Percentiles rank a stretch among this genome's conserved stretches.
Conservation (phyloP, 176 grass and related monocot species). For the Thalia dealbata region DNA sequence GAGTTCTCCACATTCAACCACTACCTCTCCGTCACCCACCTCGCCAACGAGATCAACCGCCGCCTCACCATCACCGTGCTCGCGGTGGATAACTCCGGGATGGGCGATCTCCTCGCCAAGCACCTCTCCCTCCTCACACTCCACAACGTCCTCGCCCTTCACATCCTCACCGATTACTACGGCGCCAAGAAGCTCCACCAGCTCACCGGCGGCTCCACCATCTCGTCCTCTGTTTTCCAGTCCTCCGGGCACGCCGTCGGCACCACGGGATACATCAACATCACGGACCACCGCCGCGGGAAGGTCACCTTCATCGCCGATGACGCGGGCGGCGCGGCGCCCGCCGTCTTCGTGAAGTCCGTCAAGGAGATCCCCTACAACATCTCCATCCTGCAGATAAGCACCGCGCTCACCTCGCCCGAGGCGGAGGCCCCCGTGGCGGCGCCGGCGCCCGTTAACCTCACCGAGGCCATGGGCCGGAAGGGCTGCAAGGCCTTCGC, state of each 20-base stretch:
- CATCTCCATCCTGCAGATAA: slow-evolving; percentile 52
- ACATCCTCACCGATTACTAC: slow-evolving; percentile 90
- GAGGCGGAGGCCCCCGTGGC: slow-evolving; percentile 11
- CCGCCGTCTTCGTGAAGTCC: slow-evolving; percentile 39
- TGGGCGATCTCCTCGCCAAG: slow-evolving; percentile 33
- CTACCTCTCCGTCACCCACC: slow-evolving; percentile 61
- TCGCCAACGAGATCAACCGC: slow-evolving; percentile 74
- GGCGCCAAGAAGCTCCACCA: slow-evolving; percentile 94
- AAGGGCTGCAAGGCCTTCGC: slow-evolving; percentile 19
- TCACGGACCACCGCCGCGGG: slow-evolving; percentile 48
- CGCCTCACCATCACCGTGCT: slow-evolving; percentile 87
- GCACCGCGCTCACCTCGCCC: slow-evolving; percentile 30
- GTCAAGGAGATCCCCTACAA: slow-evolving; percentile 54
- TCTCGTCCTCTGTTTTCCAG: slow-evolving; percentile 72
- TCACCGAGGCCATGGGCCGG: slow-evolving; percentile 4
- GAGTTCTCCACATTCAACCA: slow-evolving; percentile 86
- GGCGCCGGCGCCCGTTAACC: slow-evolving; percentile 8
- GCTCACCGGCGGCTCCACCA: slow-evolving; percentile 48
- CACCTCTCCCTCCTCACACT: slow-evolving; percentile 53
- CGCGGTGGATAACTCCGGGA: slow-evolving; percentile 56
- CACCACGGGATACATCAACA: slow-evolving; percentile 59
- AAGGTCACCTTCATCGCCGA: slow-evolving; percentile 40
- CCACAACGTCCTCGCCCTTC: slow-evolving; percentile 71
- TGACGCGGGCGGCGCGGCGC: slow-evolving; percentile 26
- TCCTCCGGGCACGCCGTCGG: slow-evolving; percentile 40